Evolutionary conservation across 2,329 filamentous ascomycete genomes (phyloP), one percentile per base, ranked within the genome.

Genomic region (Ophiostoma sp.): DNA sequence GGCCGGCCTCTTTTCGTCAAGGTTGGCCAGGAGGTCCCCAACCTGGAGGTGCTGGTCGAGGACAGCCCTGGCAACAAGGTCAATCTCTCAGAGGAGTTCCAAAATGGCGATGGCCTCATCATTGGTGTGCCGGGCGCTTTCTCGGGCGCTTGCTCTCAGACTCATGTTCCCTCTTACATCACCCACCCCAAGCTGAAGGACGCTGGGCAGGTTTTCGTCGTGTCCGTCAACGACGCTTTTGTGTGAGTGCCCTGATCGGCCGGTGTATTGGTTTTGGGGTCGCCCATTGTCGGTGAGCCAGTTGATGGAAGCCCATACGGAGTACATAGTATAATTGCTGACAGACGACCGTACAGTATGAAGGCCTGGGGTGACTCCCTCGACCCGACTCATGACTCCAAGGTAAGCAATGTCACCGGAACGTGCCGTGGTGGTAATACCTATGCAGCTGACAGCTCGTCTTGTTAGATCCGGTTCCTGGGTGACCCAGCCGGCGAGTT

Each of bases 211-310:
- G 93, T 97, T 63, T 97, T 97, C 79, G 93, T 98, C 55, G 90
- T 98, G 73, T 91, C 93, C 19, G 95, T 98, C 80, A 98, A 98
- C 81, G 95, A 98, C 81, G 89, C 94, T 25, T 98, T 98, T 81
- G 95, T 97, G 93, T 97, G 86, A 83, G 92, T 84, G 8, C 64
- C 22, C 50, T 22, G 22, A 15, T 9, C 9, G 50, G 59, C 33
- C 22, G 3, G 15, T 31, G 64, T 12, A 15, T 11, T 22, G 2
- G 12, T 12, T 22, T 22, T 28, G 50, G 9, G 28, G 11, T 25
- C n/a, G 50, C n/a, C 6, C 9, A 28, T 4, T 55, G 22, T 25
- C 22, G 22, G 8, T 22, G 15, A 15, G 15, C 12, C 42, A 48
- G 15, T 11, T 22, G 4, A 50, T 15, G 15, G 7, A 36, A 36